Evolutionary conservation across 1,284 basidiomycete genomes (phyloP).

Genomic region (Cryptococcus deneoformans): DNA sequence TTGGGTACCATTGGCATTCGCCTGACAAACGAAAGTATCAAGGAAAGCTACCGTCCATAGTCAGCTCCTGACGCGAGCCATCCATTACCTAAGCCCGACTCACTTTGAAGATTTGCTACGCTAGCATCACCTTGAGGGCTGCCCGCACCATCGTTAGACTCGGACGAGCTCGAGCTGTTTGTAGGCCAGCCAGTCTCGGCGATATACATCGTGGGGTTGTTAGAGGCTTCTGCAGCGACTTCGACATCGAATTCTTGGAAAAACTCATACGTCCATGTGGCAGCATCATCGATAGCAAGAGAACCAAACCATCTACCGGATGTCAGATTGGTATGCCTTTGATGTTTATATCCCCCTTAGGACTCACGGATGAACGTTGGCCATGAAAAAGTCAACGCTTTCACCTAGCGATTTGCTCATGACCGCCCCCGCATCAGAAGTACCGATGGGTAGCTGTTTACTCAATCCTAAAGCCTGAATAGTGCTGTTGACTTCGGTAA

Average conservation of each 20-base stretch:
- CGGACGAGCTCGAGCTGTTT: constrained; percentile 53
- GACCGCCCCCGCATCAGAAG: constrained; percentile 82
- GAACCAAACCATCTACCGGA: constrained; percentile 55
- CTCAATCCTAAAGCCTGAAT: constrained; percentile 53
- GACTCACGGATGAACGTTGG: constrained; percentile 67
- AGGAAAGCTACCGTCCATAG: constrained; percentile 56
- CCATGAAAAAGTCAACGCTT: constrained; percentile 66
- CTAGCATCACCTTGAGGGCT: constrained; percentile 56
- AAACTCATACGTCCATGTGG: constrained; percentile 63
- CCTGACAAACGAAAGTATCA: constrained; percentile 80
- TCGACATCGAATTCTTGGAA: constrained; percentile 60
- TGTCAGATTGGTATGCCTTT: not conserved
- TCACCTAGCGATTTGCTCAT: constrained; percentile 70
- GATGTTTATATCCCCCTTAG: not conserved
- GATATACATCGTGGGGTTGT: constrained; percentile 75
- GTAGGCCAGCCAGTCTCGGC: constrained; percentile 93
- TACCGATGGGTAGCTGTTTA: constrained; percentile 70
- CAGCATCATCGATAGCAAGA: constrained; percentile 64
- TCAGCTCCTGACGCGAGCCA: not conserved
- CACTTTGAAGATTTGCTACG: constrained; percentile 63
- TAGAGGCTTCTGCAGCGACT: constrained; percentile 50
- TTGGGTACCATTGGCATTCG: constrained; percentile 73
- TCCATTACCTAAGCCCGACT: constrained; percentile 7
- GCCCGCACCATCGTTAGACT: constrained; percentile 54
- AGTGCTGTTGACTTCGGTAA: constrained; percentile 60